Conservation (phyloP, 2,329 filamentous ascomycete species). For the Calonectria fujianensis region DNA sequence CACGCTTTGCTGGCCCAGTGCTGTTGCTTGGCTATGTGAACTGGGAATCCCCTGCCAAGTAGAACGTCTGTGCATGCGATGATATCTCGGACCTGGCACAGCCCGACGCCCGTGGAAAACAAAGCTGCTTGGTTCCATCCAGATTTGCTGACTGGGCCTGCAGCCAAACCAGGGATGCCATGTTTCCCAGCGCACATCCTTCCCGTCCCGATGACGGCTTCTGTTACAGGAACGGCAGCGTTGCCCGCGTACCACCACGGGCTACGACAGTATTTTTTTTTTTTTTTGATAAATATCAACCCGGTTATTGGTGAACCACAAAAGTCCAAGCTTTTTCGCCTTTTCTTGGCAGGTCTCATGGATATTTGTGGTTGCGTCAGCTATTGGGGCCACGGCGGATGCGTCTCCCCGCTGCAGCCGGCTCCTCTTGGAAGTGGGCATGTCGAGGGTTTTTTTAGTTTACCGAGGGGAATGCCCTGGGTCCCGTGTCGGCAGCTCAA, state of each 20-base stretch:
- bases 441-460: background rate
- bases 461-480: background rate
- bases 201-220: background rate
- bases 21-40: background rate
- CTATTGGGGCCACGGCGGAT: background rate
- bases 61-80: background rate
- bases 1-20: background rate
- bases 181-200: background rate
- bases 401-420: slow-evolving; percentile 1
- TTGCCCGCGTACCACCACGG: too few species aligned
- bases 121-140: too few species aligned
- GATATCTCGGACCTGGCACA: too few species aligned
- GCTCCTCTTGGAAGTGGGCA: background rate
- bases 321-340: background rate
- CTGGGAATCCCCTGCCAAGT: background rate
- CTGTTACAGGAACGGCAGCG: background rate
- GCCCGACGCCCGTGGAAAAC: too few species aligned
- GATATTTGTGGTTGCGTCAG: background rate
- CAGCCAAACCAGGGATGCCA: background rate
- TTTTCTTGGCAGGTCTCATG: background rate
- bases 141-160: background rate
- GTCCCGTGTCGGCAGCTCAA: background rate
- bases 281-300: background rate
- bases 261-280: too few species aligned
- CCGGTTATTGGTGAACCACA: background rate